phyloP scores from a whole-genome alignment of 495 filamentous ascomycete species.

The Rusavskia elegans region DNA sequence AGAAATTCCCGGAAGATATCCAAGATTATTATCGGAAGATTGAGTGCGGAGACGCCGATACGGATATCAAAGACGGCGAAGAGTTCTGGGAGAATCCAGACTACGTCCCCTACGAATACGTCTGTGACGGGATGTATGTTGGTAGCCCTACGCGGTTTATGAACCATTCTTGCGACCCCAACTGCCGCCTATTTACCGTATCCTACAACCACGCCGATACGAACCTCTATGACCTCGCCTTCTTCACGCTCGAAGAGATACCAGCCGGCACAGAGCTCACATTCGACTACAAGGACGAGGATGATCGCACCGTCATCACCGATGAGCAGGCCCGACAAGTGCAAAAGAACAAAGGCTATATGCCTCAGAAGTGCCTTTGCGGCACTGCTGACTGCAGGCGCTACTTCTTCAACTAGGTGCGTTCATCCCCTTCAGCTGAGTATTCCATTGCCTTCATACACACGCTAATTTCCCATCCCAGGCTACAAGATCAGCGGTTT shows the following conservation, averaged over 20 bases:
- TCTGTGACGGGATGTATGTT: conserved; percentile 43
- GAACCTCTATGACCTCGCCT: conserved; percentile 67
- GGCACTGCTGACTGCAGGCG: conserved; percentile 49
- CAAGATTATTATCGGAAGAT: not conserved
- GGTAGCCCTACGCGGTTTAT: conserved; percentile 46
- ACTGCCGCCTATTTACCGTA: conserved; percentile 70
- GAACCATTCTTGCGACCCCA: conserved; percentile 53
- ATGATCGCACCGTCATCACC: conserved; percentile 28
- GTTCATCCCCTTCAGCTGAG: not conserved
- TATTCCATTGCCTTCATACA: too few species aligned
- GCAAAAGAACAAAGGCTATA: conserved; percentile 25
- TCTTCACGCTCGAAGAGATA: conserved; percentile 67
- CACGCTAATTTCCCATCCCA: too few species aligned
- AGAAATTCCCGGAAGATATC: not conserved
- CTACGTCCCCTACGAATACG: conserved; percentile 20
- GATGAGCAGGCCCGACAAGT: conserved; percentile 31
- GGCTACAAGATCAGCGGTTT: too few species aligned
- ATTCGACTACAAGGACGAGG: conserved; percentile 64
- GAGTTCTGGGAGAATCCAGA: not conserved
- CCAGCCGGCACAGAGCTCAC: conserved; percentile 56
- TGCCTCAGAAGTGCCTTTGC: conserved; percentile 49
- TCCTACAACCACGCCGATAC: conserved; percentile 62
- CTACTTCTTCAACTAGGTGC: conserved; percentile 34
- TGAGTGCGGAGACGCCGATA: conserved; percentile 2
- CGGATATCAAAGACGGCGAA: conserved; percentile 8